These are phyloP conservation scores for Skeletonema menzelii DNA, from an alignment of 108 stramenopile species.

Conservation along the genomic window DNA sequence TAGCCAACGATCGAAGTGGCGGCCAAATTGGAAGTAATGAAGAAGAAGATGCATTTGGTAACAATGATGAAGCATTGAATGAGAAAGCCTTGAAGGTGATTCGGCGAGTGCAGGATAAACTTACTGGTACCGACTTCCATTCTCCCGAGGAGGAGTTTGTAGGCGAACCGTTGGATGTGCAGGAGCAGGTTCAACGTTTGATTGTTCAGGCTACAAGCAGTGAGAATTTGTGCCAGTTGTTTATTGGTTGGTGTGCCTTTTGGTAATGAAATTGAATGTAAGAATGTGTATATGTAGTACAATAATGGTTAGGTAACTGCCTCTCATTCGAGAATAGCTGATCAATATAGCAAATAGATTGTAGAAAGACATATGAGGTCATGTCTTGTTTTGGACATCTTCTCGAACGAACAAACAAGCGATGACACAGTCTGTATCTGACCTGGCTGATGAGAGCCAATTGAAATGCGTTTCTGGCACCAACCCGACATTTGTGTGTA, in stretches of 20 bases:
- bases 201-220: constrained; percentile 94
- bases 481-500: too few species aligned
- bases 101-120: constrained; percentile 95
- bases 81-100: constrained; percentile 96
- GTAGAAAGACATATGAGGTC: too few species aligned
- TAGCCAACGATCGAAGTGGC: not conserved
- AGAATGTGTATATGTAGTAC: too few species aligned
- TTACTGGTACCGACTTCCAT: constrained; percentile 96
- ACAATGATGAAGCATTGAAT: constrained; percentile 87
- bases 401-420: too few species aligned
- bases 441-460: too few species aligned
- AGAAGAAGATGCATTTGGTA: constrained; percentile 54
- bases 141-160: constrained; percentile 22
- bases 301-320: not conserved
- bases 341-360: too few species aligned
- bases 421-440: too few species aligned
- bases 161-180: constrained; percentile 75
- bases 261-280: constrained; percentile 52
- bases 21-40: not conserved
- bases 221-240: constrained; percentile 95
- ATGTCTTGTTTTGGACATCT: too few species aligned
- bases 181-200: constrained; percentile 96
- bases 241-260: constrained; percentile 98
- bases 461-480: too few species aligned
- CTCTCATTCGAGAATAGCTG: not conserved